Evolutionary conservation across 2,329 filamentous ascomycete genomes (phyloP), one percentile per base, ranked within the genome.

Genomic region (Ophiobolus disseminans): DNA sequence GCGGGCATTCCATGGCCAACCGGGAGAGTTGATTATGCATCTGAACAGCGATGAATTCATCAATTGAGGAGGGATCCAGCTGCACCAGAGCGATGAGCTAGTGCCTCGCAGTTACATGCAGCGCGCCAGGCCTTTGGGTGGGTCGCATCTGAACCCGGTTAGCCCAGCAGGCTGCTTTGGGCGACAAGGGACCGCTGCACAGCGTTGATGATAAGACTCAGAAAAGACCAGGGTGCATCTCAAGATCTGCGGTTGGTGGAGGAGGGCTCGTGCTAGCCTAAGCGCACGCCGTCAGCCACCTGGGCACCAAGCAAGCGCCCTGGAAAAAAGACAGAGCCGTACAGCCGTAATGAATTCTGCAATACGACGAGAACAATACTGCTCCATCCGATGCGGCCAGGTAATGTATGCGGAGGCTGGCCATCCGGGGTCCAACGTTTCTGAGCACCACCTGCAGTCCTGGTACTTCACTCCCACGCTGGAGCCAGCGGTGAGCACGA

Each of bases 21-120:
- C 48, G 58, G 58, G 65, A 55, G 45, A 35, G 47, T 60, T 55
- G 62, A 62, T 65, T 68, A 66, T 66, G 65, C 67, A 65, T 60
- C 55, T 62, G 62, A 61, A 58, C 59, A 62, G 63, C 65, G 55
- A 68, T 65, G 64, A 66, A 68, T 63, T 65, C 67, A 65, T 69
- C 64, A 63, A 67, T 57, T 60, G 60, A 62, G 53, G 57, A 56
- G 53, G 46, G 58, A 57, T 57, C 50, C 62, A 61, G 64, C 60
- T 62, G 62, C 53, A 60, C 53, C 57, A 68, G 60, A 53, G 62
- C 50, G 44, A 63, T 63, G 60, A 53, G 56, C 66, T 66, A 70
- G 63, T 63, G 63, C 63, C 54, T 65, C 63, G 59, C 61, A 63
- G 63, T 66, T 63, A 62, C 65, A 64, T 68, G 67, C 61, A 62